Base-by-base conservation (phyloP, 176 grass and related monocot genomes). In the Poa annua region DNA sequence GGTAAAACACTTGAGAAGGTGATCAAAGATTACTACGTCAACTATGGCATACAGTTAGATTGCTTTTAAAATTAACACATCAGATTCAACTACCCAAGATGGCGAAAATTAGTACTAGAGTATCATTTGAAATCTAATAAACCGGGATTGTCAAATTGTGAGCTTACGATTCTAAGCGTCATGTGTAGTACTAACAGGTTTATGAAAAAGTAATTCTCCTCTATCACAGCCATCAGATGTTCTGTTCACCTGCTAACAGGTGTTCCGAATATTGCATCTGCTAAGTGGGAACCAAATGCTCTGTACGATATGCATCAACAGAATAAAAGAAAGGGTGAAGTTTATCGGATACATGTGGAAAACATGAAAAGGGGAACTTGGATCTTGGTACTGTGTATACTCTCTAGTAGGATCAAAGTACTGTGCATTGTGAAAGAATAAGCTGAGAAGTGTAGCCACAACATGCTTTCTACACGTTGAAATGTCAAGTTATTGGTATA, bases 21-120 rank as follows among this genome's bases (percentile, higher is more conserved):
- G 65, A n/a, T 78, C 83, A 33, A 16, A 85, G 52, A 44, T 64
- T n/a, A 67, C 80, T 86, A 56, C 10, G 7, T 88, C 88, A 80
- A 86, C n/a, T 74, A 74, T 65, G n/a, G 54, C 54, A 72, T 51
- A 57, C 29, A 78, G 60, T 82, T 78, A 39, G 22, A 86, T 57
- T 74, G 75, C 38, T 79, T 72, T 45, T 39, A 75, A 83, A 83
- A 66, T 13, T 2, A 41, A 74, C 29, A 47, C 0, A 78, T 82
- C 55, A 72, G 42, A 82, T 74, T 74, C 63, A 89, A 85, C 61
- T 59, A 13, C 11, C 67, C 69, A 71, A 77, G 47, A 80, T 80
- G 61, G 42, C 80, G 8, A 85, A 85, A 78, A 32, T 6, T 62
- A 62, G 41, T 61, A 49, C 49, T 45, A 20, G 16, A 68, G 34